Evolutionary conservation across 495 filamentous ascomycete genomes (phyloP), one percentile per base, ranked within the genome.

Genomic region (Bacidia rubella): DNA sequence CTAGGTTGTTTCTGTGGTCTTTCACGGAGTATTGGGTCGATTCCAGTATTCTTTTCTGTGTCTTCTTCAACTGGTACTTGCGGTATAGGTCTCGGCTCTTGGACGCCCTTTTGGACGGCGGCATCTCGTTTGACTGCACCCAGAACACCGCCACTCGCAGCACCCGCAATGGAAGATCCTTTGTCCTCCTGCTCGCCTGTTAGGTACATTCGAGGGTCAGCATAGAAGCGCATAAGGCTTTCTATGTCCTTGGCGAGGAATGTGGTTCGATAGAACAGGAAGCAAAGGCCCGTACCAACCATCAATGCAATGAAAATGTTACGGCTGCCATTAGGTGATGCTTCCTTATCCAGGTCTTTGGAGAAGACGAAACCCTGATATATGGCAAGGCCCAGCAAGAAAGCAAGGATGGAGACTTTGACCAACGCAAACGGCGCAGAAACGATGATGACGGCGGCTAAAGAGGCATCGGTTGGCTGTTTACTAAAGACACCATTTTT

Each of bases 351-450:
- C 11, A 61, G 17, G 2, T 11, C 17, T 5, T 41, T 22, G 1
- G 53, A 52, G 38, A 53, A 61, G 0, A 38, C 11, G 17, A 56
- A 59, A 2, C 56, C 52, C 23, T 55, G 52, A 23, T 61, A 61
- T 2, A 61, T 41, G 2, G 38, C 40, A 4, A 61, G 57, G 4
- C 56, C 58, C 1, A 45, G 4, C 0, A 61, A 5, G 40, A 59
- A 59, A 1, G 47, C n/a, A 19, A 53, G 5, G 4, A 59, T 55
- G 20, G 58, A 43, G n/a, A 47, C 26, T n/a, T 42, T 48, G 25
- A 61, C 41, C 45, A 61, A 43, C 0, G n/a, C 38, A 10, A 47
- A 56, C 0, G 58, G 58, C 0, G 58, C 57, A 15, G 47, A 52
- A 1, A 59, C 0, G 1, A 53, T 53, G 0, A 61, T 23, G 10